Conservation (phyloP, 2,329 filamentous ascomycete species). For the Aureobasidium sp. region DNA sequence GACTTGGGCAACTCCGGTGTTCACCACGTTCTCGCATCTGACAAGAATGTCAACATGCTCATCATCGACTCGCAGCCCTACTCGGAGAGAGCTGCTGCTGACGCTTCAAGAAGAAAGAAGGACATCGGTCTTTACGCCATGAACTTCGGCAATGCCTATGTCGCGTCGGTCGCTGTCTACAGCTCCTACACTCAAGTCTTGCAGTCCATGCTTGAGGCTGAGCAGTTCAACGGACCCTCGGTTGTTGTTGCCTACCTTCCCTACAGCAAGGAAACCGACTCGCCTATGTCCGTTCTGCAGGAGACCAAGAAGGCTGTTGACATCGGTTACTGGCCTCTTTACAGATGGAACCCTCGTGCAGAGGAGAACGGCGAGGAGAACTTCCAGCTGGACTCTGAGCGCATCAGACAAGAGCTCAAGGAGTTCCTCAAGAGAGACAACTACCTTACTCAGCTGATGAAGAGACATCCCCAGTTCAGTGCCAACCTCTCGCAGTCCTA, state of each 20-base stretch:
- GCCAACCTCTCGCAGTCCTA: conserved; percentile 81
- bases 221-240: conserved; percentile 90
- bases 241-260: conserved; percentile 91
- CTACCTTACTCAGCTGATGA: conserved; percentile 91
- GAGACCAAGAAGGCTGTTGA: conserved; percentile 99
- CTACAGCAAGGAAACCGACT: conserved; percentile 89
- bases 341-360: conserved; percentile 88
- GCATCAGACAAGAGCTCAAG: conserved; percentile 93
- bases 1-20: conserved; percentile 97
- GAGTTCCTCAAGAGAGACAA: conserved; percentile 88
- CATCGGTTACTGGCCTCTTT: conserved; percentile 94
- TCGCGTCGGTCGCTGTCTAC: conserved; percentile 97
- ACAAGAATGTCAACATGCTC: conserved; percentile 96
- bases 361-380: conserved; percentile 78
- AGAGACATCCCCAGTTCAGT: conserved; percentile 77
- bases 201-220: conserved; percentile 92
- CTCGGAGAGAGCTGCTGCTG: conserved; percentile 74
- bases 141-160: conserved; percentile 98
- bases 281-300: conserved; percentile 83
- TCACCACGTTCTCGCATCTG: conserved; percentile 94
- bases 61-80: conserved; percentile 97
- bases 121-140: conserved; percentile 98
- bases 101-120: conserved; percentile 89
- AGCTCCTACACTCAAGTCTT: conserved; percentile 97
- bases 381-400: conserved; percentile 90